These are phyloP conservation scores for Favolaschia claudopus DNA, from an alignment of 768 basidiomycete genomes.

Conservation along the genomic window DNA sequence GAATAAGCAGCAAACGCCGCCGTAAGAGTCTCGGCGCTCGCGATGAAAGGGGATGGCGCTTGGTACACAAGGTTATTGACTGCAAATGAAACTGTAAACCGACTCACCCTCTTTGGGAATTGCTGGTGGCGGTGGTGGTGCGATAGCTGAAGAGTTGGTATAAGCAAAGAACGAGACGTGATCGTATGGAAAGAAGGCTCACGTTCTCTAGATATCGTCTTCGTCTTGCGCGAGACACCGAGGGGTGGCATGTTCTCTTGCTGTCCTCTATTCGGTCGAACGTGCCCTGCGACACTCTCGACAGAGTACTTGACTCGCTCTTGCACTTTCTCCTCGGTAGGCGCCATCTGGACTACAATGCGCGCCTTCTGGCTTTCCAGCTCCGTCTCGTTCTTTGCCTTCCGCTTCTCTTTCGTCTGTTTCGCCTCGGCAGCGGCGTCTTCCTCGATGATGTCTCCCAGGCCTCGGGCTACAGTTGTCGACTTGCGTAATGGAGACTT, in stretches of 20 bases:
- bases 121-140: conserved; percentile 7
- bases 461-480: conserved; percentile 45
- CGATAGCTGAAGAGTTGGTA: background rate
- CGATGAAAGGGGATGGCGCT: conserved; percentile 25
- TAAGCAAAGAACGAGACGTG: conserved; percentile 5
- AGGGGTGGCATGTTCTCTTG: conserved; percentile 24
- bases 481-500: conserved; percentile 61
- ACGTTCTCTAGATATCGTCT: conserved; percentile 12
- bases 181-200: background rate
- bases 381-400: conserved; percentile 67
- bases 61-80: background rate
- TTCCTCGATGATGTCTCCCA: conserved; percentile 54
- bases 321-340: conserved; percentile 45
- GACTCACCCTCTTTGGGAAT: conserved; percentile 11
- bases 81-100: background rate
- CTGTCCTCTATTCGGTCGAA: conserved; percentile 5
- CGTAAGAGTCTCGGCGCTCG: conserved; percentile 36
- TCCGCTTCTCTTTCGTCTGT: conserved; percentile 41
- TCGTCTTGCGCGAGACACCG: conserved; percentile 17
- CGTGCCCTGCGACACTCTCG: conserved; percentile 25
- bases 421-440: conserved; percentile 38
- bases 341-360: conserved; percentile 94
- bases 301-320: conserved; percentile 29
- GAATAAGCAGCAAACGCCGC: conserved; percentile 76
- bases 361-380: conserved; percentile 91